Conservation (phyloP, 1,139 yeast genomes). For the Zygosaccharomyces pseudobailii region DNA sequence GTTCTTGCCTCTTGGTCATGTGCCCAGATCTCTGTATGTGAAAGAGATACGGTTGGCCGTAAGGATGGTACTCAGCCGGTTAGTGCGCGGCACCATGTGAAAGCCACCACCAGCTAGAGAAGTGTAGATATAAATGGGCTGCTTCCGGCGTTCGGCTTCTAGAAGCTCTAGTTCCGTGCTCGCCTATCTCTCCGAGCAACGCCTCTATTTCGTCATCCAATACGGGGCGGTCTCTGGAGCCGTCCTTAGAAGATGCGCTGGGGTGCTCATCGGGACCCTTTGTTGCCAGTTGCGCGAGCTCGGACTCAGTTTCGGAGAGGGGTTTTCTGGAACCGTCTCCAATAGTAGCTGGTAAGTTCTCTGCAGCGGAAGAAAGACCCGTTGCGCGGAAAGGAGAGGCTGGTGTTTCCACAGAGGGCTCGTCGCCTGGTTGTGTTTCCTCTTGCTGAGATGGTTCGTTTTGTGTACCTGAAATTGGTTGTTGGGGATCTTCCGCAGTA, state of each 20-base stretch:
- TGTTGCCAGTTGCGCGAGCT: neutral
- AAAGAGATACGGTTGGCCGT: conserved; percentile 69
- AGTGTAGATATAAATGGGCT: conserved; percentile 73
- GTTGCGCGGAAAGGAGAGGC: neutral
- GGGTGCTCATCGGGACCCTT: too few species aligned
- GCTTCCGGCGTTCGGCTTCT: conserved; percentile 34
- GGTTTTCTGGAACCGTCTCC: neutral
- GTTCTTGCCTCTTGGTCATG: conserved; percentile 82
- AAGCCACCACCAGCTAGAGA: conserved; percentile 87
- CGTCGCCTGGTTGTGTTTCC: neutral
- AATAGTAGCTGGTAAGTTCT: neutral
- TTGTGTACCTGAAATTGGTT: neutral
- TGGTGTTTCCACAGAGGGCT: neutral
- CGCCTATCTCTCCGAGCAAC: conserved; percentile 11
- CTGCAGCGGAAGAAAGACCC: neutral
- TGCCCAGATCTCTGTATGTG: conserved; percentile 69
- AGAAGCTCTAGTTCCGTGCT: conserved; percentile 8
- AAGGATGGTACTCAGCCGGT: conserved; percentile 68
- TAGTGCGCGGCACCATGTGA: conserved; percentile 78
- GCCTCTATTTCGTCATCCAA: conserved; percentile 18
- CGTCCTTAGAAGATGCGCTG: too few species aligned
- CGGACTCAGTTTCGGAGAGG: neutral
- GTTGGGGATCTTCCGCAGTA: neutral
- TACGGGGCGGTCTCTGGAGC: neutral
- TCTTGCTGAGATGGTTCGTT: neutral